These are phyloP conservation scores for Hemileccinum rubropunctum DNA, from an alignment of 768 basidiomycete genomes.

Conservation along the genomic window DNA sequence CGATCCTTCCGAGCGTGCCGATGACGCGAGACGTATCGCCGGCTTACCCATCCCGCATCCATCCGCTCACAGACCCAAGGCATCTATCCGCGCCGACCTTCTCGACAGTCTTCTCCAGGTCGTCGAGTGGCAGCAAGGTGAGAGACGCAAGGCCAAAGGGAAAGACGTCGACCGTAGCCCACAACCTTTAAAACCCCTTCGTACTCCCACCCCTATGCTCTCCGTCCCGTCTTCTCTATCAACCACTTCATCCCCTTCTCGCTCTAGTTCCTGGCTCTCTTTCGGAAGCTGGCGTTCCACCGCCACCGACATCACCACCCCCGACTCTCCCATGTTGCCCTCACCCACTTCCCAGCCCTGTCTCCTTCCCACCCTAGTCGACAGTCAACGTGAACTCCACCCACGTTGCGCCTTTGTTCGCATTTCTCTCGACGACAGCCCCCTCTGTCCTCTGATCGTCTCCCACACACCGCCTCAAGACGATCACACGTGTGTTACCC, in stretches of 20 bases:
- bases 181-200: constrained; percentile 11
- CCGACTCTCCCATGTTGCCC: constrained; percentile 33
- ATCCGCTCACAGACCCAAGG: constrained; percentile 16
- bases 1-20: constrained; percentile 32
- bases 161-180: constrained; percentile 37
- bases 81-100: constrained; percentile 33
- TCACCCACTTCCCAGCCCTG: constrained; percentile 28
- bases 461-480: constrained; percentile 14
- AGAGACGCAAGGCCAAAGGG: constrained; percentile 38
- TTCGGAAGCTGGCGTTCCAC: constrained; percentile 42
- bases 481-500: constrained; percentile 16
- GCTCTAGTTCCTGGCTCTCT: constrained; percentile 42
- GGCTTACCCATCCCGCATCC: constrained; percentile 21
- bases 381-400: constrained; percentile 34
- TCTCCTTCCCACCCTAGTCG: constrained; percentile 29
- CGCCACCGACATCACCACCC: constrained; percentile 33
- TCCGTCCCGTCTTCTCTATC: constrained; percentile 24
- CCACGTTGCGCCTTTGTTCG: constrained; percentile 35
- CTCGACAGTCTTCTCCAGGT: constrained; percentile 43
- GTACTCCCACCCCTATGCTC: constrained; percentile 15
- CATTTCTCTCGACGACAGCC: constrained; percentile 38
- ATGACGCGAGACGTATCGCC: constrained; percentile 29
- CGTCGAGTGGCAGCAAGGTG: constrained; percentile 41
- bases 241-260: constrained; percentile 28
- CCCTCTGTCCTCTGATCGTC: constrained; percentile 25